phyloP scores from a whole-genome alignment of 2,329 filamentous ascomycete genomes.

The Helotiales sp. region DNA sequence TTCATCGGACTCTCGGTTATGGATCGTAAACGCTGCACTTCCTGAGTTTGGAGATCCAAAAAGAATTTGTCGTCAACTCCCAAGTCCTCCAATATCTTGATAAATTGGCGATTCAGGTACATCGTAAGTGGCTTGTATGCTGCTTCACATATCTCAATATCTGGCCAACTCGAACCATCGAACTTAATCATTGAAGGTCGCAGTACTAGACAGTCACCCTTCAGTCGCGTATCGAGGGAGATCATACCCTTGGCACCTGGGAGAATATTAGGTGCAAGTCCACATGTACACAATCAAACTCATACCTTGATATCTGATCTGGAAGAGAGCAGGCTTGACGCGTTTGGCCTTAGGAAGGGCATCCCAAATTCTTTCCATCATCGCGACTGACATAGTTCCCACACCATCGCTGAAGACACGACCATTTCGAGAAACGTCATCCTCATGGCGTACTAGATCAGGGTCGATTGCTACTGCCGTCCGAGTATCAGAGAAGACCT shows the following conservation, averaged over 20 bases:
- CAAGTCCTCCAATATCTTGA: constrained; percentile 87
- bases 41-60: constrained; percentile 64
- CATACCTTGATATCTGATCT: constrained; percentile 71
- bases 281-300: not conserved
- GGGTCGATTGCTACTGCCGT: constrained; percentile 59
- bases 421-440: constrained; percentile 58
- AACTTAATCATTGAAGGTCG: constrained; percentile 85
- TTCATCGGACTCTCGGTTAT: constrained; percentile 64
- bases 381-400: constrained; percentile 69
- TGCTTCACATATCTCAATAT: constrained; percentile 75
- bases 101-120: constrained; percentile 77
- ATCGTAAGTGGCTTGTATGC: constrained; percentile 70
- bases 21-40: constrained; percentile 61
- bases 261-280: not conserved
- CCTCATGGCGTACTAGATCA: constrained; percentile 45
- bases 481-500: constrained; percentile 77
- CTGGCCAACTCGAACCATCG: constrained; percentile 54
- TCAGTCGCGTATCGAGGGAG: constrained; percentile 65
- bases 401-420: constrained; percentile 80
- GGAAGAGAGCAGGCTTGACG: constrained; percentile 67
- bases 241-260: constrained; percentile 78
- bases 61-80: constrained; percentile 64
- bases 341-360: constrained; percentile 53
- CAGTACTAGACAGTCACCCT: constrained; percentile 63
- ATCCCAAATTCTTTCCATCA: constrained; percentile 65